Evolutionary conservation across 2,329 filamentous ascomycete species (phyloP).

Genomic region (Penicillium nordicum): DNA sequence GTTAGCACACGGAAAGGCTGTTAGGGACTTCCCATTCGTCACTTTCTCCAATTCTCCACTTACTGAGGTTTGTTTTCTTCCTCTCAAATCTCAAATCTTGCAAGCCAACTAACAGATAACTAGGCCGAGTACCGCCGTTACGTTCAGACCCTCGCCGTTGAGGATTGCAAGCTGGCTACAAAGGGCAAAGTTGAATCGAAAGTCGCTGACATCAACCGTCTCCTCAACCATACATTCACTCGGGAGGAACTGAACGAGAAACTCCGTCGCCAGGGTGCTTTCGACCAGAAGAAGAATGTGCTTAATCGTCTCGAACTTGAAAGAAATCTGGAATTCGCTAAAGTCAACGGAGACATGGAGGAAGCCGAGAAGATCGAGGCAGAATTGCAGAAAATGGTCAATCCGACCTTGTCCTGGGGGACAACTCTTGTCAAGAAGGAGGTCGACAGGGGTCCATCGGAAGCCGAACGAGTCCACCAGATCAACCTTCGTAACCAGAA

Average conservation of each 20-base stretch:
- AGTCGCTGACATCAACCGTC: slow-evolving; percentile 72
- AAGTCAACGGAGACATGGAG: slow-evolving; percentile 61
- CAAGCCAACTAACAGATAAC: background rate
- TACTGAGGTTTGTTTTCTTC: slow-evolving; percentile 62
- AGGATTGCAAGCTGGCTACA: slow-evolving; percentile 71
- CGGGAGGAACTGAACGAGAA: slow-evolving; percentile 78
- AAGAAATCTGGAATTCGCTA: slow-evolving; percentile 64
- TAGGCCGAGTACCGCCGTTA: slow-evolving; percentile 79
- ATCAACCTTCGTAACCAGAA: slow-evolving; percentile 82
- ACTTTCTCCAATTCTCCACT: slow-evolving; percentile 82
- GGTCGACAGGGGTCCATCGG: slow-evolving; percentile 50
- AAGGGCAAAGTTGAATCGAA: slow-evolving; percentile 66
- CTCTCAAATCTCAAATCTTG: background rate
- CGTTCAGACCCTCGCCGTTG: slow-evolving; percentile 68
- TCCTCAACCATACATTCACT: slow-evolving; percentile 78
- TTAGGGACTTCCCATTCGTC: slow-evolving; percentile 85
- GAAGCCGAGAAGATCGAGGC: slow-evolving; percentile 48
- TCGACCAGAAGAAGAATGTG: slow-evolving; percentile 64
- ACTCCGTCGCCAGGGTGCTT: slow-evolving; percentile 65
- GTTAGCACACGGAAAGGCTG: slow-evolving; percentile 75
- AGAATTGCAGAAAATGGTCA: slow-evolving; percentile 46
- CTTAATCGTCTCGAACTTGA: slow-evolving; percentile 66
- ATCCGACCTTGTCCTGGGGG: slow-evolving; percentile 69
- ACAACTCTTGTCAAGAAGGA: slow-evolving; percentile 61
- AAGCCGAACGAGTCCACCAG: slow-evolving; percentile 78